Conservation (phyloP, 495 filamentous ascomycete genomes). For the Aspergillus affinis region DNA sequence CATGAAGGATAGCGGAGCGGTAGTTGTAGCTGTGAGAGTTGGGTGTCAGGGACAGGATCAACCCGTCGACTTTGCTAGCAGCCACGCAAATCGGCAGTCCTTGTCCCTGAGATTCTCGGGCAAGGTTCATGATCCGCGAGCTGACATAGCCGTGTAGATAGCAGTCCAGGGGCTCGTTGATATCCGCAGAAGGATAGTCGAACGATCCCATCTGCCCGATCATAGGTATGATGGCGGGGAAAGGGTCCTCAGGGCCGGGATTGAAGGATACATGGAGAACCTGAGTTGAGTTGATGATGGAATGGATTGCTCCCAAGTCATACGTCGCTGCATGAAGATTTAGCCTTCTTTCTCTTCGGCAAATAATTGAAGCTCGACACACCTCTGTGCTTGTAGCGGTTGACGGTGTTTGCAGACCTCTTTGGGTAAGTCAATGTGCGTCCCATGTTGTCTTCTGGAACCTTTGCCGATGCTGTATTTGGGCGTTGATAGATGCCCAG, state of each 20-base stretch:
- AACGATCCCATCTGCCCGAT: slow-evolving; percentile 81
- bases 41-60: slow-evolving; percentile 75
- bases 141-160: slow-evolving; percentile 90
- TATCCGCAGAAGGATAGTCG: slow-evolving; percentile 57
- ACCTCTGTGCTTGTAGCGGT: slow-evolving; percentile 70
- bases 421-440: slow-evolving; percentile 66
- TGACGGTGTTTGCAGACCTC: slow-evolving; percentile 65
- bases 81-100: slow-evolving; percentile 64
- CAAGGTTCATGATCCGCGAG: slow-evolving; percentile 71
- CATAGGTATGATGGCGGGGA: slow-evolving; percentile 82
- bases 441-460: slow-evolving; percentile 33
- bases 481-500: background rate
- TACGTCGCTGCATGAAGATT: slow-evolving; percentile 58
- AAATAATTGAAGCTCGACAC: background rate
- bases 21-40: slow-evolving; percentile 87
- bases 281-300: slow-evolving; percentile 72
- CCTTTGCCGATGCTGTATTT: background rate
- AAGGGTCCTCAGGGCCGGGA: slow-evolving; percentile 58
- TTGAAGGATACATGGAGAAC: slow-evolving; percentile 86
- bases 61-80: slow-evolving; percentile 69
- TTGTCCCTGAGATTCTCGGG: slow-evolving; percentile 48
- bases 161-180: slow-evolving; percentile 68
- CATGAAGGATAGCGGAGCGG: slow-evolving; percentile 78
- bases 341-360: background rate
- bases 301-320: slow-evolving; percentile 72